These are phyloP conservation scores for Solanum tarijense DNA, from an alignment of 257 asterid species.

Conservation along the genomic window DNA sequence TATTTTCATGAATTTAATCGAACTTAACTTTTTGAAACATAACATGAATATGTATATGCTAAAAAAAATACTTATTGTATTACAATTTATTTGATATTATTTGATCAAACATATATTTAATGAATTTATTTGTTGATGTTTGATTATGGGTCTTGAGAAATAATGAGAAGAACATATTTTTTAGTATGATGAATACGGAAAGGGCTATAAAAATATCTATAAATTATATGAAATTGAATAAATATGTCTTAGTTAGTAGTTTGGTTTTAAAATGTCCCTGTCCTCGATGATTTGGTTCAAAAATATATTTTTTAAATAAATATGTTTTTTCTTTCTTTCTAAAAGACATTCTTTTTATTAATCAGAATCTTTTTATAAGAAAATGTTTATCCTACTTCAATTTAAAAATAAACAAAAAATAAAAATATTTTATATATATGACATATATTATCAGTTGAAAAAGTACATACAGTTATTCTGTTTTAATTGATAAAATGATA, in stretches of 20 bases:
- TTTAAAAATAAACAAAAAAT: background rate
- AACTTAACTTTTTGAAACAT: background rate
- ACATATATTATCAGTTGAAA: background rate
- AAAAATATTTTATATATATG: background rate
- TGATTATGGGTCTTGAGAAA: background rate
- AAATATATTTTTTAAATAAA: background rate
- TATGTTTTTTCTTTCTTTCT: background rate
- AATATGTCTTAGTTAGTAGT: background rate
- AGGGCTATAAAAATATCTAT: background rate
- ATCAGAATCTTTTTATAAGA: background rate
- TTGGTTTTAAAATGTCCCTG: rapidly evolving
- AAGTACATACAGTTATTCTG: too few species aligned
- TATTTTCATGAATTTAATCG: background rate
- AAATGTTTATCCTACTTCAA: background rate
- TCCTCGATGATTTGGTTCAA: rapidly evolving
- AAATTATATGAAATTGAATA: background rate
- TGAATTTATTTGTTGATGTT: background rate
- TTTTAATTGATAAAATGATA: too few species aligned
- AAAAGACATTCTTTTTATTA: background rate
- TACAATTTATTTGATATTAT: background rate
- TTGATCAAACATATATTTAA: background rate
- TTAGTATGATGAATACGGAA: background rate
- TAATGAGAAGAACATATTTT: background rate
- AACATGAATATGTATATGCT: background rate
- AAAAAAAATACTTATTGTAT: background rate